Percentiles rank a stretch among this genome's conserved stretches.
Evolutionary conservation across 2,329 filamentous ascomycete species (phyloP).

Genomic region (Xylaria sp.): DNA sequence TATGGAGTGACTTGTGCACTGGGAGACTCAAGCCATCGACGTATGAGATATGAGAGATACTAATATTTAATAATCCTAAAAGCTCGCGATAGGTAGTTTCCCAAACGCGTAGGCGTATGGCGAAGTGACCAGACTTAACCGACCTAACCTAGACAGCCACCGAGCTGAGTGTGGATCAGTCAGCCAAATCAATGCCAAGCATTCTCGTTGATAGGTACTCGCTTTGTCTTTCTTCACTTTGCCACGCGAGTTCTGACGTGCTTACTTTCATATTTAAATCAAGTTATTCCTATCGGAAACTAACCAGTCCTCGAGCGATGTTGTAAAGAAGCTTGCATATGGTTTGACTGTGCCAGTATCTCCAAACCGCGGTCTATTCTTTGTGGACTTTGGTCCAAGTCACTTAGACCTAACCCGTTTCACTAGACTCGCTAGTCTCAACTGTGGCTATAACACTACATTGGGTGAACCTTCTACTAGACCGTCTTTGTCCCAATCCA

Average conservation of each 20-base stretch:
- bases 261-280: too few species aligned
- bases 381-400: too few species aligned
- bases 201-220: neutral
- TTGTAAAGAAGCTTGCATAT: neutral
- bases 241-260: too few species aligned
- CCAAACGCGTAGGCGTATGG: neutral
- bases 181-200: neutral
- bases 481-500: slow-evolving; percentile 49
- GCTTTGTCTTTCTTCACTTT: too few species aligned
- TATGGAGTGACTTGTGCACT: neutral
- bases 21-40: neutral
- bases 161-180: too few species aligned
- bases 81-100: neutral
- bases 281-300: too few species aligned
- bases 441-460: neutral
- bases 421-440: neutral
- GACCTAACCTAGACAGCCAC: too few species aligned
- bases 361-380: neutral
- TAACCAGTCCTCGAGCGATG: too few species aligned
- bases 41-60: neutral
- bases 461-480: neutral
- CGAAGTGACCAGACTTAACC: neutral
- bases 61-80: neutral
- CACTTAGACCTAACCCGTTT: neutral
- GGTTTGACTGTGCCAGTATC: neutral